These are phyloP conservation scores for Zarea fungicola DNA, from an alignment of 2,329 filamentous ascomycete species.

Conservation along the genomic window DNA sequence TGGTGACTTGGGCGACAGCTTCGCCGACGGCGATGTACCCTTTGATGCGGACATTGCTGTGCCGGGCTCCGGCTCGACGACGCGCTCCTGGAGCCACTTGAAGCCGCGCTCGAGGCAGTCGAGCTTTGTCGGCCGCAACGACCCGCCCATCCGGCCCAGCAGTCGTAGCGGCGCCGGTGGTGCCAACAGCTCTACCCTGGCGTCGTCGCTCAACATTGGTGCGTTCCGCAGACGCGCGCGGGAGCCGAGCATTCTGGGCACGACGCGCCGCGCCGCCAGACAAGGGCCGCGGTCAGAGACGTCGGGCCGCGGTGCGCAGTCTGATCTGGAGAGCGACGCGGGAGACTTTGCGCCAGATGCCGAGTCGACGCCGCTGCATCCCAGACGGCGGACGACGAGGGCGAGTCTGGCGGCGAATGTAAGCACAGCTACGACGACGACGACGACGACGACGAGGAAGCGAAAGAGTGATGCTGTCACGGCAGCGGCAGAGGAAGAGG, in stretches of 20 bases:
- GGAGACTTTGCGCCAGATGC: constrained; percentile 57
- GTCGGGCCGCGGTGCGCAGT: constrained; percentile 27
- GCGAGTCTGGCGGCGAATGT: constrained; percentile 24
- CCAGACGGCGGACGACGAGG: constrained; percentile 36
- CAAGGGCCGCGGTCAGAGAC: constrained; percentile 26
- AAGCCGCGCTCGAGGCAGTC: constrained; percentile 43
- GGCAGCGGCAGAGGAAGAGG: constrained; percentile 20
- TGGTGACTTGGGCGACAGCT: constrained; percentile 39
- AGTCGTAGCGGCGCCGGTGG: constrained; percentile 35
- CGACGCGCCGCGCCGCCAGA: constrained; percentile 38
- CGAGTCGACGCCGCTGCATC: constrained; percentile 61
- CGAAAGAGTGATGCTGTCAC: constrained; percentile 45
- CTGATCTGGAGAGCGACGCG: constrained; percentile 39
- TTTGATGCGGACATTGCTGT: constrained; percentile 19
- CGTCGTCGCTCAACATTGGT: constrained; percentile 50
- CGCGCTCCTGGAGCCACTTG: constrained; percentile 42
- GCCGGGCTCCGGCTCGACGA: constrained; percentile 38
- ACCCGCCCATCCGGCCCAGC: constrained; percentile 48
- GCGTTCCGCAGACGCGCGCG: constrained; percentile 52
- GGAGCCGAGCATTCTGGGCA: constrained; percentile 58
- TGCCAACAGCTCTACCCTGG: constrained; percentile 40
- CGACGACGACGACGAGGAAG: constrained; percentile 43
- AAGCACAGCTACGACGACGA: constrained; percentile 27
- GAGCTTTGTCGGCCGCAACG: constrained; percentile 46
- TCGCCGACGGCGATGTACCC: constrained; percentile 33